Percentiles rank a stretch among this genome's conserved stretches.
Evolutionary conservation across 345 rosid genomes (phyloP).

Genomic region (Dipteronia sinensis): DNA sequence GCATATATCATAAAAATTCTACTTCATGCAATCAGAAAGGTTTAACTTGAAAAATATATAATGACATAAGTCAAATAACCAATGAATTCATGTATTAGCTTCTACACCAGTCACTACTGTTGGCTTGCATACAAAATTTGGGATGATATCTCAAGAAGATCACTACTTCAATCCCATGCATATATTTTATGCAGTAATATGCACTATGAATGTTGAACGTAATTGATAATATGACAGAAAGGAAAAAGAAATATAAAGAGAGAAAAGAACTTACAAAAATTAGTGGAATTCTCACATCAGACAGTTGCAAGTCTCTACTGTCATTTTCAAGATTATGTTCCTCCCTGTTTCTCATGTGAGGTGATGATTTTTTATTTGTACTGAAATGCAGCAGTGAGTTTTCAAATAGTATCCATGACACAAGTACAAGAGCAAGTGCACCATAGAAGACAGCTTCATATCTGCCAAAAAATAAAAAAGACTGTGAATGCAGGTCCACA

Average conservation of each 20-base stretch:
- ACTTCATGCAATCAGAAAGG: background rate
- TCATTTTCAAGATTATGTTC: conserved; percentile 49
- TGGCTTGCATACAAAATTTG: background rate
- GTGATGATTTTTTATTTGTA: conserved; percentile 41
- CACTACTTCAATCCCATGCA: background rate
- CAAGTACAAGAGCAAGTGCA: conserved; percentile 73
- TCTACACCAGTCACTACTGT: background rate
- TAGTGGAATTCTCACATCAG: conserved; percentile 84
- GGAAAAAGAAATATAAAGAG: background rate
- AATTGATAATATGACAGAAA: background rate
- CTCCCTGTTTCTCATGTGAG: conserved; percentile 38
- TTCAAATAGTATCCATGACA: conserved; percentile 88
- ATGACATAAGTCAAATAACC: background rate
- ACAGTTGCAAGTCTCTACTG: conserved; percentile 73
- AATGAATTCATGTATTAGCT: background rate
- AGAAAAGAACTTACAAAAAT: conserved; percentile 62
- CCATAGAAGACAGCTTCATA: conserved; percentile 94
- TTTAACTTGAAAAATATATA: too few relatives aligned
- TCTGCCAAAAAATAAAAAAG: conserved; percentile 43
- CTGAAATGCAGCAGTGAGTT: conserved; percentile 55
- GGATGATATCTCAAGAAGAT: background rate
- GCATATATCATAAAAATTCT: background rate
- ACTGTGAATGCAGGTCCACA: background rate
- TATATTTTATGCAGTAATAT: background rate
- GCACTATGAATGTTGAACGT: conserved; percentile 1